Evolutionary conservation across 2,329 filamentous ascomycete genomes (phyloP), one percentile per base, ranked within the genome.

Genomic region (Pseudogymnoascus sp.): DNA sequence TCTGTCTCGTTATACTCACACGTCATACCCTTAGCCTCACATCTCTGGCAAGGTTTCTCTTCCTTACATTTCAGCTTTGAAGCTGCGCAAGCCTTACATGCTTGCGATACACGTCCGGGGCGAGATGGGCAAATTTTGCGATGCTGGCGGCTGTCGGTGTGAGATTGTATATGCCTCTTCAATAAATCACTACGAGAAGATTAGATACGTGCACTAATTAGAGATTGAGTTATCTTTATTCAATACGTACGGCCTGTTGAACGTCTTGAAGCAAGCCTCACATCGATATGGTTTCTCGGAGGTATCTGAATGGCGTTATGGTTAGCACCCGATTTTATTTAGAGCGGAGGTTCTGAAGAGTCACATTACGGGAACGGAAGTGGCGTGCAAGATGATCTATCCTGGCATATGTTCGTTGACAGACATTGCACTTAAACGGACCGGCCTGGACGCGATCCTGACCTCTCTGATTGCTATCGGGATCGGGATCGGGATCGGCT

Each of bases 11-110:
- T 63, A 21, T 51, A 64, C 16, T 64, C 34, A 48, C 63, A 65
- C 16, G 41, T 19, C 10, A 64, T 13, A 23, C 54, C 31, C 28
- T 43, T 48, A 41, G 43, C 34, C 14, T 21, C 21, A 60, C 63
- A 65, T 57, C 63, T 61, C 16, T 23, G 34, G 41, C 63, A 65
- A 51, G 61, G 61, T 19, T 65, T 65, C n/a, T 54, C 43, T 23
- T 64, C 63, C 6, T 65, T 62, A 28, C 63, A 65, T 61, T 65
- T 65, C 6, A 65, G 37, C 36, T 63, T 65, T 36, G 63, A 3
- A 31, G 61, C 61, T 19, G 63, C 63, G 37, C 63, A 65, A 57
- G 61, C 61, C 37, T 39, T 63, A 23, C 63, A 65, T 13, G 63
- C 63, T 6, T 63, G 63, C 11, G 60, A 64, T 4, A 64, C 63